phyloP scores from a whole-genome alignment of 805 yeast species.

The Nakazawaea ambrosiae region DNA sequence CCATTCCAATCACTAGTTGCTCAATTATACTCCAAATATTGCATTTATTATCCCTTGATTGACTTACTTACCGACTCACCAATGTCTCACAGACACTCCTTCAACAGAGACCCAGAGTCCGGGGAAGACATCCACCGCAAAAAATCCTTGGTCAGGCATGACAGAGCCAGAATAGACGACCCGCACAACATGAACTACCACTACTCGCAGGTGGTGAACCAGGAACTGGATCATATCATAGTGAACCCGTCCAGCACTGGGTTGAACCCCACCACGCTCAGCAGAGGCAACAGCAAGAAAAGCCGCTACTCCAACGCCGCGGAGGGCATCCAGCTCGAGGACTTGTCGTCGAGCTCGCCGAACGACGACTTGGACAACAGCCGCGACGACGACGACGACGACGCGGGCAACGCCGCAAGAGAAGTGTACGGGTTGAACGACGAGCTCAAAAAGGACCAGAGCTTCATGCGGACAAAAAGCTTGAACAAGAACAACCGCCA shows the following conservation, averaged over 20 bases:
- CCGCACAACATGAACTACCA: conserved; percentile 72
- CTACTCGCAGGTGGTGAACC: conserved; percentile 67
- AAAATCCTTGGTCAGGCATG: conserved; percentile 77
- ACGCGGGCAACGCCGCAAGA: conserved; percentile 36
- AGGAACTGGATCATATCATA: conserved; percentile 52
- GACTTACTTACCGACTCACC: no score
- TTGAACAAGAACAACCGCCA: conserved; percentile 1
- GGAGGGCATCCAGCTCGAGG: conserved; percentile 16
- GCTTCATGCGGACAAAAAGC: neutral
- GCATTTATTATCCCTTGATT: no score
- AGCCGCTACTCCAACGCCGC: conserved; percentile 2
- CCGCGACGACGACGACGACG: neutral
- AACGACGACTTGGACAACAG: neutral
- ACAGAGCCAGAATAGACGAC: conserved; percentile 46
- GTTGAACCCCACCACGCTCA: conserved; percentile 40
- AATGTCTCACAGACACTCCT: no score
- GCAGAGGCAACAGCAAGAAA: neutral
- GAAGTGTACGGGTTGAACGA: conserved; percentile 58
- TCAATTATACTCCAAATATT: no score
- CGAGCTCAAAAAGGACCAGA: conserved; percentile 28
- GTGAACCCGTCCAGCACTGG: conserved; percentile 71
- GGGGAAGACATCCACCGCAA: conserved; percentile 35
- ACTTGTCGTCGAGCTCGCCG: conserved; percentile 4
- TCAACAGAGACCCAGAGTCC: conserved; percentile 18
- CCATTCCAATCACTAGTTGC: no score